Evolutionary conservation across 495 filamentous ascomycete genomes (phyloP), one percentile per base, ranked within the genome.

Genomic region (Penicillium longicatenatum): DNA sequence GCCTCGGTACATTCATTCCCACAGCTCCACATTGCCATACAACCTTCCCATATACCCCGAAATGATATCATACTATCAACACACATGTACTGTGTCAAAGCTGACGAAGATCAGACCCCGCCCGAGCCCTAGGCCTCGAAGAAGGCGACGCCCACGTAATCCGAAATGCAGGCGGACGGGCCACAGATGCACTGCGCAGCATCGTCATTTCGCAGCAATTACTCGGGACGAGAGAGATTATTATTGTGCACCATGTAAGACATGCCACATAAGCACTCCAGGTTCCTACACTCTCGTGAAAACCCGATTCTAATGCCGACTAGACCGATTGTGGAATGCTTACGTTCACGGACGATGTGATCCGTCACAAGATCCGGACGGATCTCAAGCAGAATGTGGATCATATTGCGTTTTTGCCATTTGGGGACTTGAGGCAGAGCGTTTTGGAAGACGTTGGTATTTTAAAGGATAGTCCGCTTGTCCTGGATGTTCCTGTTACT

Each of bases 131-230:
- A 55, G 88, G 87, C n/a, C 86, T 93, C 52, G 70, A 81, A 50
- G 82, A 91, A 42, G 90, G 89, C 19, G 86, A 90, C 56, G 90
- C 90, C 6, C 90, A 93, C 69, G 82, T 95, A 20, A 91, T 95
- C 60, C 87, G 91, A 55, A 96, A 95, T 63, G 76, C 76, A 19
- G 91, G 91, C 12, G 90, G 78, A 7, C 83, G 77, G 14, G 86
- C 82, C 0, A 71, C 72, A 16, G 91, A 93, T 42, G 88, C 86
- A 2, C 75, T 93, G 1, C 85, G 90, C 51, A 88, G 84, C 35
- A 79, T 95, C 57, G 75, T 92, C 37, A 92, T 95, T 61, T 90
- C 87, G 5, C 77, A 95, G 76, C 90, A 95, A 69, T 77, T 93
- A 5, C 82, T 95, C 8, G 89, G 86, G n/a, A 96, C 91, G 0